Base-by-base conservation (phyloP, 345 rosid genomes). In the Turritis glabra region DNA sequence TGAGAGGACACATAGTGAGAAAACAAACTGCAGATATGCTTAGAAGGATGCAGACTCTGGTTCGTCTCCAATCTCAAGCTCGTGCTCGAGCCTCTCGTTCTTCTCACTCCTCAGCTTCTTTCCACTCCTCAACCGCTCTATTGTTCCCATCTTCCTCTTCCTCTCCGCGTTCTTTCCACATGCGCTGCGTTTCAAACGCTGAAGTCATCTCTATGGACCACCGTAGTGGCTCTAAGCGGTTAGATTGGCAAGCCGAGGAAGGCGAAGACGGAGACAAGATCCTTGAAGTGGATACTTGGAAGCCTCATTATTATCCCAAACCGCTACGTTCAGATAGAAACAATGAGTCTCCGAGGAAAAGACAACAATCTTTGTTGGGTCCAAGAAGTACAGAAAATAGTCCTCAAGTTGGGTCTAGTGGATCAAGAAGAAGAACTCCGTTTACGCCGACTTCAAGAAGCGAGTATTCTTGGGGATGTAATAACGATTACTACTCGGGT, bases 221-320 rank as follows among this genome's bases (percentile, higher is more conserved):
- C 56, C 70, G 59, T 18, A 17, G 47, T 8, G 43, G 65, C 65
- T 53, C 78, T 32, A 84, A 84, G 53, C 86, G 97, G 84, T 74
- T 94, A 64, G 89, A 89, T 58, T 84, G 71, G 37, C 88, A 90
- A 91, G 85, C 85, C 83, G 92, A 89, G 70, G 79, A 72, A 66
- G 90, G 82, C 51, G 88, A 88, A 66, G 89, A 84, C 47, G 89
- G 84, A 25, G 92, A 89, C 74, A 96, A 96, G 85, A 88, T 96
- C 58, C 85, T 96, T 5, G 97, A 92, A 79, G 91, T 92, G 9
- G 99, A 96, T 81, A 95, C 97, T 30, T 95, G 99, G 99, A 92
- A 84, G 85, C 97, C 97, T 25, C 87, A 32, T 67, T 77, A 79
- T 26, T 76, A 73, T 77, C 84, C 82, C 75, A 74, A 82, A 88